Evolutionary conservation across 352 stramenopile genomes (phyloP), one percentile per base, ranked within the genome.

Genomic region (Globisporangium paddicum): DNA sequence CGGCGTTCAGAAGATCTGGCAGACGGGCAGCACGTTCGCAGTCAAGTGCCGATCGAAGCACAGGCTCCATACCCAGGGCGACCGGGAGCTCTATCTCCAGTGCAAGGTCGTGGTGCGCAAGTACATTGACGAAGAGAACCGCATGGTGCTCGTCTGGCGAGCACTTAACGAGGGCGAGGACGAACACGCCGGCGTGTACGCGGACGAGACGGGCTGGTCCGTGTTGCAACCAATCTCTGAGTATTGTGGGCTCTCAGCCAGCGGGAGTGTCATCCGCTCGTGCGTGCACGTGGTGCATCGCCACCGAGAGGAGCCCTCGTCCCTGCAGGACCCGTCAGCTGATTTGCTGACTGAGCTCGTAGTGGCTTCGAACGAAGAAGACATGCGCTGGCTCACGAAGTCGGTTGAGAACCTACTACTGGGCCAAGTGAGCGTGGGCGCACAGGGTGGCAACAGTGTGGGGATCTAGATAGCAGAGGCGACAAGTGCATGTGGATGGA

Each of bases 71-170:
- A 50, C 16, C 21, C 16, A 19, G 7, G 44, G 23, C 3, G 44
- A n/a, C 16, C 44, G 19, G 11, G 44, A 50, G 44, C 2, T 49
- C 19, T 49, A 30, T 13, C 42, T 49, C 18, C 28, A 49, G 9
- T 49, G 11, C 42, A 49, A 49, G 42, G 18, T 49, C 21, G 23
- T 49, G 19, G 10, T 49, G 41, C 41, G 41, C 19, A 48, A 55
- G 28, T 28, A 32, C 21, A 49, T 32, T 49, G 42, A 32, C 21
- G 23, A 49, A 10, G 19, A 49, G 21, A 19, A 18, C 44, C 53
- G 60, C 42, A 37, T 62, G 30, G 60, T 66, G 32, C 16, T 62
- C 18, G 42, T 65, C 13, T 65, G 58, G 58, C 58, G 58, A 13
- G 32, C 52, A 19, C 40, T 28, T 10, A 65, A 11, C 18, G 34